Evolutionary conservation across 331 rosid genomes (phyloP).

Genomic region (Erythrophleum ivorense): DNA sequence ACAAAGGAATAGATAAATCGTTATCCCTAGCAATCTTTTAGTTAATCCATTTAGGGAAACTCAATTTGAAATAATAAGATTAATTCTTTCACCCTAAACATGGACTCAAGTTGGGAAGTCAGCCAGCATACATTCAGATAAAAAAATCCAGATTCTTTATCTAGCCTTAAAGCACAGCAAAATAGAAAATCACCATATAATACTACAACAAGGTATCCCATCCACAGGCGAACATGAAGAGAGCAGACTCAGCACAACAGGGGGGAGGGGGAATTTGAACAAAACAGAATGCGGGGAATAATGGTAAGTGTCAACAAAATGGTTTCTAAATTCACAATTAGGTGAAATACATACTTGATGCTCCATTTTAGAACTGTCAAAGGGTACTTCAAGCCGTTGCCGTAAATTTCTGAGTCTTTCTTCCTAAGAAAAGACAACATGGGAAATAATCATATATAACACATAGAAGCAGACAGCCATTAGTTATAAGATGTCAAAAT

Average conservation of each 20-base stretch:
- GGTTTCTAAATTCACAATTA: constrained; percentile 13
- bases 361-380: constrained; percentile 81
- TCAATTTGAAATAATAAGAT: constrained; percentile 8
- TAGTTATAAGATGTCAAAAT: constrained; percentile 15
- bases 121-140: constrained; percentile 6
- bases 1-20: constrained; percentile 16
- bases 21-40: not conserved
- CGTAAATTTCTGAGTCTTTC: constrained; percentile 69
- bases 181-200: constrained; percentile 4
- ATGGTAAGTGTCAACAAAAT: constrained; percentile 16
- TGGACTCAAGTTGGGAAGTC: constrained; percentile 25
- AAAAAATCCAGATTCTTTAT: constrained; percentile 24
- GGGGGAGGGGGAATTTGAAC: constrained; percentile 13
- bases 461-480: not conserved
- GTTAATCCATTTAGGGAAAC: constrained; percentile 16
- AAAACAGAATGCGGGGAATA: not conserved
- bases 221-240: not conserved
- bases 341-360: constrained; percentile 78
- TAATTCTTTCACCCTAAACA: constrained; percentile 13
- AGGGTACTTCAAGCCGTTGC: constrained; percentile 82
- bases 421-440: constrained; percentile 56
- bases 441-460: constrained; percentile 33
- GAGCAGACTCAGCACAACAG: constrained; percentile 11
- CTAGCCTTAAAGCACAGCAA: constrained; percentile 12
- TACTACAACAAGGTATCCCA: not conserved